A percentile compares a stretch with the other conserved stretches of the same genome.
Conservation (phyloP, 2,329 filamentous ascomycete genomes). For the Plectosphaerella plurivora region DNA sequence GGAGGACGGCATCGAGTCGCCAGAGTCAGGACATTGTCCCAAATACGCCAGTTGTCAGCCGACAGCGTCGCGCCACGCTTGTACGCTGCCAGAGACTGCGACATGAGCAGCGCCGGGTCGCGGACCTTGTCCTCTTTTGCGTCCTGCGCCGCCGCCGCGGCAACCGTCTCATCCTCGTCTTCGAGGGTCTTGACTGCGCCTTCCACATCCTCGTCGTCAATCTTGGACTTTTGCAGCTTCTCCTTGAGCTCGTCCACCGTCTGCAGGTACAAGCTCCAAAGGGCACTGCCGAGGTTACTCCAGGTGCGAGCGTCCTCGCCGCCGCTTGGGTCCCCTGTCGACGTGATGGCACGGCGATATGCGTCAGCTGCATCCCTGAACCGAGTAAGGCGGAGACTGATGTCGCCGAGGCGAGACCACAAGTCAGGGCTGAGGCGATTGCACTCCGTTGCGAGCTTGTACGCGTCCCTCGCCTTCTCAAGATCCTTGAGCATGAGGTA, state of each 20-base stretch:
- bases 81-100: conserved; percentile 77
- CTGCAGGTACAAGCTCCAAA: conserved; percentile 65
- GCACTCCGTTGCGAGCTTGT: conserved; percentile 68
- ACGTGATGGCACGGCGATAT: conserved; percentile 75
- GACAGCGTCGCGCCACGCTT: conserved; percentile 83
- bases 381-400: conserved; percentile 70
- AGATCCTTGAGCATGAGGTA: conserved; percentile 66
- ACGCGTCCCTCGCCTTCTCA: conserved; percentile 69
- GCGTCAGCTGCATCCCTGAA: conserved; percentile 79
- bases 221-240: conserved; percentile 11
- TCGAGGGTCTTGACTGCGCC: conserved; percentile 19
- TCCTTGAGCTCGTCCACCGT: conserved; percentile 31
- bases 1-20: conserved; percentile 73
- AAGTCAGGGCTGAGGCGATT: conserved; percentile 78
- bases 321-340: conserved; percentile 56
- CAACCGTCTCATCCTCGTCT: conserved; percentile 3
- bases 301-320: conserved; percentile 89
- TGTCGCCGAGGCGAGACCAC: conserved; percentile 90
- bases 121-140: conserved; percentile 15
- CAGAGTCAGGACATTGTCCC: conserved; percentile 92
- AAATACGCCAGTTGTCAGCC: conserved; percentile 85
- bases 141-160: conserved; percentile 4
- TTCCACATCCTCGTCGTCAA: conserved; percentile 13
- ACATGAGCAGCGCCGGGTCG: conserved; percentile 58
- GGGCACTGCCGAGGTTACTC: conserved; percentile 86